Base-by-base conservation (phyloP, 352 stramenopile genomes). In the Phytopythium chamaehyphon region DNA sequence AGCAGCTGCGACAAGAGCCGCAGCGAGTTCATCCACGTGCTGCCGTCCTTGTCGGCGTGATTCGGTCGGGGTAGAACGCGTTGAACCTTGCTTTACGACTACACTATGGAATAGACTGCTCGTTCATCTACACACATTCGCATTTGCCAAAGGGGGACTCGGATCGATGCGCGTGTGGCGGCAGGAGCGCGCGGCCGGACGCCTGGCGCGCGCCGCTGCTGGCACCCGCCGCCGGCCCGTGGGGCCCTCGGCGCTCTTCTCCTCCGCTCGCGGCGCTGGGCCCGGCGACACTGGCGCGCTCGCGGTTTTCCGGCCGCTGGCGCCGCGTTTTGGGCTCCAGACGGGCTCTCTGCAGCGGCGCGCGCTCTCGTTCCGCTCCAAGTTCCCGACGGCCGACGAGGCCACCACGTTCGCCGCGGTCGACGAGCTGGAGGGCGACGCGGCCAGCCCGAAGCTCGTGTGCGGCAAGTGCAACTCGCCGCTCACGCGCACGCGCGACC, bases 21-120 rank as follows among this genome's bases (percentile, higher is more conserved):
- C 28, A 77, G 89, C 31, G 83, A 94, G 53, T 86, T 86, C 42
- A 55, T 88, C 15, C 77, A 78, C 54, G 76, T 92, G 14, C 56
- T 90, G 39, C 76, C 78, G 21, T 62, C 61, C 1, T 28, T 54
- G 9, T 61, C 53, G 48, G 26, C 42, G 18, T 57, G 40, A 57
- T 11, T 4, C 18, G 4, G 38, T 42, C 37, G 22, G 22, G 16
- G 39, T 47, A 24, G 21, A 14, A 15, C 5, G 19, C 2, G 21
- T 28, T 22, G 31, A 37, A 19, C 35, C 28, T 28, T 21, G 62
- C 45, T 49, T 58, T 16, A 36, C 44, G 14, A 40, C 11, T 36
- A 37, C 46, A 21, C 42, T 47, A 22, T 48, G 7, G 15, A 48
- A 19, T 48, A 48, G 43, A 48, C 43, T 48, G 1, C 5, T 11